phyloP scores from a whole-genome alignment of 1,139 yeast genomes.

The Kodamaea plutei region DNA sequence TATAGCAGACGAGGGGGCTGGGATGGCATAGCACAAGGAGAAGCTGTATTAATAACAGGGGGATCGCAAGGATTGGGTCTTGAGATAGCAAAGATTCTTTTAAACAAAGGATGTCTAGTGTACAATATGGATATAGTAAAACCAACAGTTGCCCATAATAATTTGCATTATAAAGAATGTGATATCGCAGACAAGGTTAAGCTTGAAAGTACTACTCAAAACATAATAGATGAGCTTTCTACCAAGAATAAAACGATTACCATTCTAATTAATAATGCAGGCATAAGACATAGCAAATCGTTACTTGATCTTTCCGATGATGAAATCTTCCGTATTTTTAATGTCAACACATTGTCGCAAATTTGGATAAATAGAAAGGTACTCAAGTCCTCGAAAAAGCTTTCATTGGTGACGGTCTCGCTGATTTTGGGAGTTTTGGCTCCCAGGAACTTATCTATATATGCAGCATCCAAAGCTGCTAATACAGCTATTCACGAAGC shows the following conservation, averaged over 20 bases:
- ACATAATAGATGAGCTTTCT: slow-evolving; percentile 27
- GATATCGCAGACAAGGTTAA: slow-evolving; percentile 43
- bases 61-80: slow-evolving; percentile 62
- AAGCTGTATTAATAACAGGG: slow-evolving; percentile 57
- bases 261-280: slow-evolving; percentile 72
- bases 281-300: slow-evolving; percentile 50
- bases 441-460: slow-evolving; percentile 62
- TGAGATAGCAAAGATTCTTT: slow-evolving; percentile 35
- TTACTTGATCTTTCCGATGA: slow-evolving; percentile 32
- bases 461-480: slow-evolving; percentile 67
- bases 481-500: slow-evolving; percentile 58
- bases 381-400: slow-evolving; percentile 24
- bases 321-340: slow-evolving; percentile 36
- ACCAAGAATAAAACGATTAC: slow-evolving; percentile 34
- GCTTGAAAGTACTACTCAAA: slow-evolving; percentile 19
- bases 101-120: slow-evolving; percentile 30
- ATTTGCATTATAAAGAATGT: slow-evolving; percentile 32
- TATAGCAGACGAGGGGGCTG: slow-evolving; percentile 7
- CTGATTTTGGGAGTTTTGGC: slow-evolving; percentile 70
- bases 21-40: slow-evolving; percentile 11
- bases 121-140: slow-evolving; percentile 45
- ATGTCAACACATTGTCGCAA: slow-evolving; percentile 57
- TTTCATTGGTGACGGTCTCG: slow-evolving; percentile 61
- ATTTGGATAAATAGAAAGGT: slow-evolving; percentile 46
- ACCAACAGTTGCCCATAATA: slow-evolving; percentile 18